Base-by-base conservation (phyloP, 2,329 filamentous ascomycete species). In the Ceratocystis albifundus region DNA sequence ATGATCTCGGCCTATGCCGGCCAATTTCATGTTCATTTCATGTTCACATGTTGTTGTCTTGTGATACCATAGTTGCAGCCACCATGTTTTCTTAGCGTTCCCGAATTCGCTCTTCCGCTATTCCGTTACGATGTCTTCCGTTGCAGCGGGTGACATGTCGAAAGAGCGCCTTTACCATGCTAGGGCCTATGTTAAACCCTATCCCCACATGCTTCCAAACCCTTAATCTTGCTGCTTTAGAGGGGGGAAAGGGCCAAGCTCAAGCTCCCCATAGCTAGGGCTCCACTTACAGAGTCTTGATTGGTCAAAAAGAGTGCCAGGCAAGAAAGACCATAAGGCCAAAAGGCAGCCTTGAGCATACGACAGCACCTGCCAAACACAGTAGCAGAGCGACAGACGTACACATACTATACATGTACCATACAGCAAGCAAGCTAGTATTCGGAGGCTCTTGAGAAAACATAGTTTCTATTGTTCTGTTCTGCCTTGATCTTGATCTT, bases 321-420 rank as follows among this genome's bases (percentile, higher is more conserved):
- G 66, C 67, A 48, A 17, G 55, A 30, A 48, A 17, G 55, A 30
- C 55, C 55, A 59, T 45, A 17, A 68, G 67, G 69, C 66, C 66
- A 65, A 70, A 71, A 72, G 71, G 71, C 71, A 72, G 71, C 71
- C 70, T 71, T 68, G 69, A 69, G 61, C 69, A 67, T 66, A 69
- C 69, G 69, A 68, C 67, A 62, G 66, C 68, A 66, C 67, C 70
- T 67, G 68, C 69, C 69, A 67, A 71, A 66, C 69, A 65, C 65
- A 69, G 68, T 57, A 67, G 32, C 61, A 17, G n/a, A 41, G 45
- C 17, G 15, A 8, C 55, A 59, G 30, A 30, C 55, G 36, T 28
- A 22, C 22, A 22, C n/a, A n/a, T n/a, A n/a, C n/a, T n/a, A n/a
- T 25, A 53, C 48, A 15, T 53, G 25, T 8, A 53, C 20, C 17